Base-by-base conservation (phyloP, 495 filamentous ascomycete genomes). In the Penicillium ucsense region DNA sequence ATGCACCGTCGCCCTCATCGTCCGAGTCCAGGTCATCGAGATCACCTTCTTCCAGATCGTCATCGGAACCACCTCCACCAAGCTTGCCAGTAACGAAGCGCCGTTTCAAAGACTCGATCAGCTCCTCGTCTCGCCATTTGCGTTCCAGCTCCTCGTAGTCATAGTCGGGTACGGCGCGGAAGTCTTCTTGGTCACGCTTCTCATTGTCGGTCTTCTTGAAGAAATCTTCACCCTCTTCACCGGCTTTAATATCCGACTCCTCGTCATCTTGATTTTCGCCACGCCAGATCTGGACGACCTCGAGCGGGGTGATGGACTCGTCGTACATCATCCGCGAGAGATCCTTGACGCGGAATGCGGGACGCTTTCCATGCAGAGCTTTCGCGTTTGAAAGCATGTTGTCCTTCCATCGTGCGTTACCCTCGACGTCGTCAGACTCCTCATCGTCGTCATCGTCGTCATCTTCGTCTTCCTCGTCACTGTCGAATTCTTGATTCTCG, bases 251-350 rank as follows among this genome's bases (percentile, higher is more conserved):
- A 5, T 65, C 63, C 3, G 70, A 63, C 8, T 65, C 64, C 10
- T 60, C 57, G 20, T 61, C 55, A 0, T 64, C 51, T 4, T 60
- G 55, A 9, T 57, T 55, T 12, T 59, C 59, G 46, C 90, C 90
- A 50, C 79, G 75, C 92, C 92, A 98, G 60, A 69, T 80, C 43
- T 72, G 68, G 6, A 95, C 66, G 10, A 88, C 89, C 41, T 95
- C 84, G 6, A 69, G 69, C 3, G 92, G 81, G 1, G 82, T 76
- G 38, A 97, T 63, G 7, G 81, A 77, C 20, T 85, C 81, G 55
- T 98, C 87, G 63, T 98, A 97, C 74, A 98, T 83, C 61, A 91
- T 71, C 50, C 85, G 79, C 5, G 85, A 85, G 20, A 98, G 75
- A 52, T 96, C 91, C 31, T 76, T 70, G 32, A 86, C 80, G 37